Base-by-base conservation (phyloP, 2,329 filamentous ascomycete species). In the Drechslerella stenobrocha region DNA sequence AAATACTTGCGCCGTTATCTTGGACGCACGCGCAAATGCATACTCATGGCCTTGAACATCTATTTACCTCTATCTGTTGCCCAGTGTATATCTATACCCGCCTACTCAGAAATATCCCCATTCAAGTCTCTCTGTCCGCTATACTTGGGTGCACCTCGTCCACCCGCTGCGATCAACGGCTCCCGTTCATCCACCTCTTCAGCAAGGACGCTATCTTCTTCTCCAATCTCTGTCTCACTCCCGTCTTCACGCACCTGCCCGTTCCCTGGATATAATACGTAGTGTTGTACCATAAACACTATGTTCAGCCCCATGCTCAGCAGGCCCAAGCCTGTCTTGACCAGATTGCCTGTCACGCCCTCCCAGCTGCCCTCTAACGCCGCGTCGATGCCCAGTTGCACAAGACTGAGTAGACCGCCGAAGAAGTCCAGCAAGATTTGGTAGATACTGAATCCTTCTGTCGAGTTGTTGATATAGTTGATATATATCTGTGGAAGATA, bases 211-310 rank as follows among this genome's bases (percentile, higher is more conserved):
- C 22, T 30, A 4, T 32, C 24, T 6, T 28, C 51, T 22, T 57
- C 57, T 8, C 45, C 52, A 32, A 46, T 42, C 15, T 48, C 57
- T 18, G 42, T 56, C 20, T 57, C 52, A n/a, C 47, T 55, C 7
- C 35, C 63, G 9, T 15, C 20, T 5, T 24, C 46, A 13, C 34
- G 32, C 30, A 52, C 42, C 55, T 67, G 63, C 26, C 56, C 44
- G n/a, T 35, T 46, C 0, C 63, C 63, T 5, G 6, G 23, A 74
- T 96, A 97, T 18, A 96, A 76, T 32, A 91, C 78, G 73, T 91
- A 97, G 77, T 97, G 93, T 78, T 98, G 93, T 2, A 82, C 74
- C 52, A 97, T 87, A 75, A 97, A 97, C 48, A 96, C 80, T 28
- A 87, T 70, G 75, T 97, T 92, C 75, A 96, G 97, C 1, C 89